phyloP scores from a whole-genome alignment of 2,329 filamentous ascomycete species.

The Trichoderma harzianum region DNA sequence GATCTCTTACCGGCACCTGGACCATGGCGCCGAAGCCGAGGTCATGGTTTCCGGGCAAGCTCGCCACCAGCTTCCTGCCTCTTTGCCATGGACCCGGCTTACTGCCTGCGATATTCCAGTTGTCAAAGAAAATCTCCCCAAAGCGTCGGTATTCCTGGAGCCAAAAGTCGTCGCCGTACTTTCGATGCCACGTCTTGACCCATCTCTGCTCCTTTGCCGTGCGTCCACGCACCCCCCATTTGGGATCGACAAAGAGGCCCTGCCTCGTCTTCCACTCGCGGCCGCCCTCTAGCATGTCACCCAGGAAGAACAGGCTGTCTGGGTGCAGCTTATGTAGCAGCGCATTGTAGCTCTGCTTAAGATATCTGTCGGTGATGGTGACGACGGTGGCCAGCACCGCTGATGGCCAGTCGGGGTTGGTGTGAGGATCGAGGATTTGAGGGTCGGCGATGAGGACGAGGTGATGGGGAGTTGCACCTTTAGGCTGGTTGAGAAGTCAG shows the following conservation, averaged over 20 bases:
- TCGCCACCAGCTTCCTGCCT: slow-evolving; percentile 75
- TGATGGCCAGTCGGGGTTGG: slow-evolving; percentile 79
- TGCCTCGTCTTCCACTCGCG: slow-evolving; percentile 82
- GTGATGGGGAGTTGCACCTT: slow-evolving; percentile 74
- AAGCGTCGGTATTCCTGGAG: slow-evolving; percentile 82
- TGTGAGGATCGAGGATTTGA: slow-evolving; percentile 88
- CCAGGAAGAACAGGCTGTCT: slow-evolving; percentile 85
- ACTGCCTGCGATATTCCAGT: slow-evolving; percentile 58
- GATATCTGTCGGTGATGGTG: slow-evolving; percentile 79
- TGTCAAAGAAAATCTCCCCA: slow-evolving; percentile 74
- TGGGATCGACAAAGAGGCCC: slow-evolving; percentile 57
- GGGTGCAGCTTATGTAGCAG: slow-evolving; percentile 75
- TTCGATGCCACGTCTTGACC: slow-evolving; percentile 65
- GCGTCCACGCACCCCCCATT: slow-evolving; percentile 50
- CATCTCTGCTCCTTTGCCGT: slow-evolving; percentile 51
- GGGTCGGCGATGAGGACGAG: slow-evolving; percentile 84
- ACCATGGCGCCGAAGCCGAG: slow-evolving; percentile 86
- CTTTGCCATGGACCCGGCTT: slow-evolving; percentile 56
- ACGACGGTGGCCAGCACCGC: slow-evolving; percentile 53
- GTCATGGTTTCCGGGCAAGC: slow-evolving; percentile 92
- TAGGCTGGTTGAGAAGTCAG: slow-evolving; percentile 54
- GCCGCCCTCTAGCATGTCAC: slow-evolving; percentile 93
- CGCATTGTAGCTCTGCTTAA: slow-evolving; percentile 75
- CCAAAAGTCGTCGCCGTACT: slow-evolving; percentile 83
- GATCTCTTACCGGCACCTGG: slow-evolving; percentile 72